Percentiles rank a stretch among this genome's conserved stretches.
These are phyloP conservation scores for Candida boleticola DNA, from an alignment of 805 yeast species.

Conservation along the genomic window DNA sequence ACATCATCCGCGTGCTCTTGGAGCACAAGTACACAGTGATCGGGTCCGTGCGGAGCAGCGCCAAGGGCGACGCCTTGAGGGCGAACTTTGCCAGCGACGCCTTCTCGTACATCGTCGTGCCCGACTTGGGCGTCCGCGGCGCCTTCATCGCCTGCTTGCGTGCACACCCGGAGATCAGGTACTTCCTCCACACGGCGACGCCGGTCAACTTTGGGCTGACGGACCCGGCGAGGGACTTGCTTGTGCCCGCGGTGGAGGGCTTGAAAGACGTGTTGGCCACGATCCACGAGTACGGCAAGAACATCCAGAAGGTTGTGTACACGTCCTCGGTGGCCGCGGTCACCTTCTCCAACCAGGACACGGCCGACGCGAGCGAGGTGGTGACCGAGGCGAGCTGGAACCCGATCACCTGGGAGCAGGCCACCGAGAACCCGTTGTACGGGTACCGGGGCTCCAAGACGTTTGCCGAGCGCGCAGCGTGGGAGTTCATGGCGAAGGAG, in stretches of 20 bases:
- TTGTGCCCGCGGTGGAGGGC: slow-evolving; percentile 57
- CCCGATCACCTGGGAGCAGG: slow-evolving; percentile 49
- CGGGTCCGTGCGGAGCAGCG: slow-evolving; percentile 46
- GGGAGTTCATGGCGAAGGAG: slow-evolving; percentile 48
- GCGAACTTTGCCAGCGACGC: slow-evolving; percentile 26
- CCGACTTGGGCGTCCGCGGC: slow-evolving; percentile 42
- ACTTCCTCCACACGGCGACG: slow-evolving; percentile 60
- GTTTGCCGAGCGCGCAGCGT: slow-evolving; percentile 60
- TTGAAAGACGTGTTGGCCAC: slow-evolving; percentile 52
- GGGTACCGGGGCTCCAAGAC: slow-evolving; percentile 64
- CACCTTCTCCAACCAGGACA: slow-evolving; percentile 14
- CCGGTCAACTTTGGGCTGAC: slow-evolving; percentile 49
- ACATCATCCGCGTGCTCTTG: slow-evolving; percentile 41
- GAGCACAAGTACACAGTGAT: slow-evolving; percentile 43
- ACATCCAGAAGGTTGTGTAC: slow-evolving; percentile 42
- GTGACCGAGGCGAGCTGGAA: slow-evolving; percentile 51
- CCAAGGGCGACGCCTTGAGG: slow-evolving; percentile 35
- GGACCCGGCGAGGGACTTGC: slow-evolving; percentile 47
- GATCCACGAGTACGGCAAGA: slow-evolving; percentile 38
- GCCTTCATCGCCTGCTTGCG: slow-evolving; percentile 47
- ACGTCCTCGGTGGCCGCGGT: slow-evolving; percentile 58
- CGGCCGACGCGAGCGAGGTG: slow-evolving; percentile 5
- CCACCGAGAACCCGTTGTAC: slow-evolving; percentile 25
- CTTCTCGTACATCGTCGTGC: slow-evolving; percentile 44
- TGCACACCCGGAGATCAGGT: slow-evolving; percentile 48